These are phyloP conservation scores for Spergularia azorica DNA, from an alignment of 179 eudicot species.

Conservation along the genomic window DNA sequence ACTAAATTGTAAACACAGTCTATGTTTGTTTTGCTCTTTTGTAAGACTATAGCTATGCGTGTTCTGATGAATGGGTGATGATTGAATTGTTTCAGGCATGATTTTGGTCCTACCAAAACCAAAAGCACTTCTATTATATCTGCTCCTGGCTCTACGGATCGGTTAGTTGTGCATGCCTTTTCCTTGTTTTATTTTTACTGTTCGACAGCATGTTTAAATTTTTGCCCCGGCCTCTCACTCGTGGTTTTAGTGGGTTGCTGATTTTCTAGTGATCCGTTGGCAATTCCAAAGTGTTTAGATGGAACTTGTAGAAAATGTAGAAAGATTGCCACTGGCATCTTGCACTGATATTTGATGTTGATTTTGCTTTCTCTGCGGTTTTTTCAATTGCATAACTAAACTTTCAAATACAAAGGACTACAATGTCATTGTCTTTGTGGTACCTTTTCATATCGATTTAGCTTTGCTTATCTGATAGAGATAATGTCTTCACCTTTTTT, in stretches of 20 bases:
- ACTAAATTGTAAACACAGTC: background rate
- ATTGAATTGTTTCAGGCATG: slow-evolving; percentile 46
- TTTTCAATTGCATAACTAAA: background rate
- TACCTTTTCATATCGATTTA: background rate
- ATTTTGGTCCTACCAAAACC: slow-evolving; percentile 65
- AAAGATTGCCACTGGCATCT: background rate
- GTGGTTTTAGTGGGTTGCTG: background rate
- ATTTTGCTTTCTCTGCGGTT: background rate
- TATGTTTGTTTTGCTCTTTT: slow-evolving; percentile 12
- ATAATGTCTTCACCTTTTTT: background rate
- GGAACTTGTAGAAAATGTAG: slow-evolving; percentile 1
- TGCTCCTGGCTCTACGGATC: slow-evolving; percentile 60
- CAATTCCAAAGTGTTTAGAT: too few relatives aligned
- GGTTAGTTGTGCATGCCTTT: slow-evolving; percentile 39
- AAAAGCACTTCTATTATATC: slow-evolving; percentile 51
- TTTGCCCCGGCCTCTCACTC: background rate
- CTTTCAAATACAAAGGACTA: background rate
- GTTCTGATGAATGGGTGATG: background rate
- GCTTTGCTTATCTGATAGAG: background rate
- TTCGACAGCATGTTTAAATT: background rate
- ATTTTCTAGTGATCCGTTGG: background rate
- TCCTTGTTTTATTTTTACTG: background rate
- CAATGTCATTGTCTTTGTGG: background rate
- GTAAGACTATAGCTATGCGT: slow-evolving; percentile 11
- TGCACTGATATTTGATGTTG: background rate